Conservation (phyloP, 768 basidiomycete species). For the Trametes punicea region DNA sequence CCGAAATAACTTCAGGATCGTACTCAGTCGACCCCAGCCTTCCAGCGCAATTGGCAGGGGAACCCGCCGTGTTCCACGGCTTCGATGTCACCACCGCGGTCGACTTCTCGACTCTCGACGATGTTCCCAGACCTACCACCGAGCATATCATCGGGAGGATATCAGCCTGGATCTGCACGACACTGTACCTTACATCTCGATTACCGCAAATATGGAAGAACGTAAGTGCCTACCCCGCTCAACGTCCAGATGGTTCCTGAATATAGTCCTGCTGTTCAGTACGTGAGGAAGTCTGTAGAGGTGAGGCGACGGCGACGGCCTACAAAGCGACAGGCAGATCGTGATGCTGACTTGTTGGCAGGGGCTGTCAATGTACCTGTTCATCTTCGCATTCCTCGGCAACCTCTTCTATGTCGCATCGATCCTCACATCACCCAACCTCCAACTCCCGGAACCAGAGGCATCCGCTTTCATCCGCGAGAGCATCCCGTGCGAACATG, state of each 20-base stretch:
- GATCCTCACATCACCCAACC: constrained; percentile 73
- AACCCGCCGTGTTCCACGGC: not conserved
- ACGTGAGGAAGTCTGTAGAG: constrained; percentile 86
- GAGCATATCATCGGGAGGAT: constrained; percentile 82
- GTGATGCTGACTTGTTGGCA: constrained; percentile 29
- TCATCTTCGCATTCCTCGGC: constrained; percentile 90
- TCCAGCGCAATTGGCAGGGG: constrained; percentile 1
- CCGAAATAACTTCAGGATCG: not conserved
- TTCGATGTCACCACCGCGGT: not conserved
- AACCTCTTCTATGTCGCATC: constrained; percentile 92
- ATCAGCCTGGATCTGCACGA: constrained; percentile 93
- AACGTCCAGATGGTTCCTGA: not conserved
- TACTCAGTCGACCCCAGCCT: not conserved
- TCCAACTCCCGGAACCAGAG: constrained; percentile 52
- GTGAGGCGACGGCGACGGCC: constrained; percentile 31
- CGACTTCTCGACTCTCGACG: constrained; percentile 22
- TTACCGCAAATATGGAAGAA: constrained; percentile 99
- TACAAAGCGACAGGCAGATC: not conserved
- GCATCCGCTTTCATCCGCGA: constrained; percentile 70
- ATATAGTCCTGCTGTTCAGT: constrained; percentile 54
- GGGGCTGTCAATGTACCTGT: constrained; percentile 92
- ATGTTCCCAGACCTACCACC: constrained; percentile 20
- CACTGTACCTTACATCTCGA: constrained; percentile 87
- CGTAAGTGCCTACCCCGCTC: constrained; percentile 50
- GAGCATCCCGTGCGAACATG: constrained; percentile 71